These are phyloP conservation scores for Coemansia sp. DNA, from an alignment of 192 early-diverging fungal species.

Conservation along the genomic window DNA sequence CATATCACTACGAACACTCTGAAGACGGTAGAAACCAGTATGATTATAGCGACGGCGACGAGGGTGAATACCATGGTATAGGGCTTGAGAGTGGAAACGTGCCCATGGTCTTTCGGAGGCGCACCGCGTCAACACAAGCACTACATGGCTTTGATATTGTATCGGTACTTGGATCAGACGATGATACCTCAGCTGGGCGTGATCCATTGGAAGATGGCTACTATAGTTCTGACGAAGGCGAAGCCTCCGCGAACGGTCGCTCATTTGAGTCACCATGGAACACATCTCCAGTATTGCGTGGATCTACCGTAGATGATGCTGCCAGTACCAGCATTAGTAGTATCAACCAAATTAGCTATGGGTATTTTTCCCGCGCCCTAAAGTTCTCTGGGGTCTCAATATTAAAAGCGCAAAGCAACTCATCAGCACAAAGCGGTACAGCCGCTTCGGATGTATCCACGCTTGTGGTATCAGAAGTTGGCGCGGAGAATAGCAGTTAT, in stretches of 20 bases:
- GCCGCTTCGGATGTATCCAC: slow-evolving; percentile 41
- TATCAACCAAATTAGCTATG: not conserved
- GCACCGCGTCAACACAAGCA: slow-evolving; percentile 50
- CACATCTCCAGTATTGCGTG: not conserved
- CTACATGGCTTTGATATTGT: slow-evolving; percentile 41
- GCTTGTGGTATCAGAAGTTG: slow-evolving; percentile 19
- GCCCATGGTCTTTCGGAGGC: slow-evolving; percentile 25
- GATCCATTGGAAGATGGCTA: slow-evolving; percentile 1
- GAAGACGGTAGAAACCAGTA: not conserved
- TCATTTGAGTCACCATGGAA: not conserved
- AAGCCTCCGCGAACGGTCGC: not conserved
- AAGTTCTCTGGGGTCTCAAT: not conserved
- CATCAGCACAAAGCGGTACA: slow-evolving; percentile 22
- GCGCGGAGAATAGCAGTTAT: slow-evolving; percentile 1
- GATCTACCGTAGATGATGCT: not conserved
- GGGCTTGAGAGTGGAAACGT: not conserved
- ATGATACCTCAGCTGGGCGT: slow-evolving; percentile 3
- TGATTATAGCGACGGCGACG: not conserved
- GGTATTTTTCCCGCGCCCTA: not conserved
- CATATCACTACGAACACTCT: not conserved
- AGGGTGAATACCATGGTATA: not conserved
- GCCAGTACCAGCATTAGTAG: not conserved
- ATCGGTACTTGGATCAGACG: slow-evolving; percentile 8
- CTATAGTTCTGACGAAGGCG: slow-evolving; percentile 7
- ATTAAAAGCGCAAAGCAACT: slow-evolving; percentile 18